Evolutionary conservation across 2,329 filamentous ascomycete species (phyloP), one percentile per base, ranked within the genome.

Genomic region (Penicillium fuscoglaucum): DNA sequence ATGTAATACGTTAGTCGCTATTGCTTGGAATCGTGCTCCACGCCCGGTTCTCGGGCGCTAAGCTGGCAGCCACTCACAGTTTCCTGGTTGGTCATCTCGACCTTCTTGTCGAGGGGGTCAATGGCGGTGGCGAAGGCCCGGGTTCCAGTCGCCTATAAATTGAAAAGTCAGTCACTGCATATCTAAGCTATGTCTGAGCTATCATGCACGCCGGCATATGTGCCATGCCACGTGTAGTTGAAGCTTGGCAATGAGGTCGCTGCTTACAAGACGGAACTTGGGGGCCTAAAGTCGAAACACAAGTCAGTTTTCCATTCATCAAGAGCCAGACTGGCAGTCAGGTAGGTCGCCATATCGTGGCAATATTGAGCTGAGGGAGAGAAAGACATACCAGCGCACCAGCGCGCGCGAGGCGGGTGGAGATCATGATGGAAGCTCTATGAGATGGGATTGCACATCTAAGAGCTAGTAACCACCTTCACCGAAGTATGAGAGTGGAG

Each of bases 31-130:
- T 33, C 15, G 21, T 45, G 45, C 33, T 45, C 52, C 39, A 21
- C 55, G 57, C 57, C 55, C 40, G 1, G 6, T 37, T 58, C 51
- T 55, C 53, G 51, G 57, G 59, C 31, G 52, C 55, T 54, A 50
- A 40, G 19, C 39, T 40, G 48, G 52, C 54, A 53, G 63, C 60
- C 53, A 73, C 77, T 72, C 67, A 80, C 80, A 76, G 92, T 90
- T 82, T 99, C 95, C 84, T 88, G 91, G 82, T 91, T 97, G 84
- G 93, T 96, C 86, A 98, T 96, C 79, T 89, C 90, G 78, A 99
- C 95, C 89, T 97, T 96, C 82, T 88, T 88, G 82, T 93, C 90
- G 69, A 99, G 88, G 70, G 91, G 87, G 74, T 87, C 87, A 80
- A 96, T 91, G 72, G 87, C 84, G 70, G 93, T 96, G 65, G 93